Evolutionary conservation across 2,329 filamentous ascomycete species (phyloP), one percentile per base, ranked within the genome.

Genomic region (Catunica adiposa): DNA sequence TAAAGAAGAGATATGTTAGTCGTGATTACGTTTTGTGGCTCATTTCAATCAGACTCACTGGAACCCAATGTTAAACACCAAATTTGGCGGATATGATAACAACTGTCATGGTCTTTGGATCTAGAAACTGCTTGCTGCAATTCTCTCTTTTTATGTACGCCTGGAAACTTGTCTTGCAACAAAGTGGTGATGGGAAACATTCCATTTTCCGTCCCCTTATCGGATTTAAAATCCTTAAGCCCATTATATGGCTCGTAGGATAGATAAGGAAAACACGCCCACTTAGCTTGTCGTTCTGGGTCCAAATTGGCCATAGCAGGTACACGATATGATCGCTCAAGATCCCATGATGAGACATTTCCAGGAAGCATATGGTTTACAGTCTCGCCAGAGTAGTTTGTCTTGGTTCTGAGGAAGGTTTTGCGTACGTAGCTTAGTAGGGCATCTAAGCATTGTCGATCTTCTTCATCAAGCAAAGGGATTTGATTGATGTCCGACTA

Each of bases 231-330:
- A 6, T 23, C 15, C 14, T 22, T 61, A 1, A 71, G 60, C 1
- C 69, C 70, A 0, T 68, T 68, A 56, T 73, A 74, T 23, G 66
- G 65, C 53, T 72, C 67, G 0, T 75, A 65, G 1, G 66, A 67
- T 59, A 76, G 74, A 59, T 74, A 75, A 0, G 73, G 73, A 14
- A 75, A 62, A 29, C 70, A 73, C 2, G 73, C 60, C 71, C 71
- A 75, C 20, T 65, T 66, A 0, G 65, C 64, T 1, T 38, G 7
- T 22, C 8, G 29, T 14, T 22, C 23, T 26, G n/a, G 11, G 8
- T 55, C 17, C 15, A 37, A 17, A 8, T 44, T 15, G 15, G 15
- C 31, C n/a, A 34, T 8, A 4, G 31, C 31, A 6, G 29, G 37
- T 23, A 17, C 11, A n/a, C 51, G 20, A 6, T 40, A 34, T 6